Conservation (phyloP, 768 basidiomycete genomes). For the Gloeostereum incarnatum region DNA sequence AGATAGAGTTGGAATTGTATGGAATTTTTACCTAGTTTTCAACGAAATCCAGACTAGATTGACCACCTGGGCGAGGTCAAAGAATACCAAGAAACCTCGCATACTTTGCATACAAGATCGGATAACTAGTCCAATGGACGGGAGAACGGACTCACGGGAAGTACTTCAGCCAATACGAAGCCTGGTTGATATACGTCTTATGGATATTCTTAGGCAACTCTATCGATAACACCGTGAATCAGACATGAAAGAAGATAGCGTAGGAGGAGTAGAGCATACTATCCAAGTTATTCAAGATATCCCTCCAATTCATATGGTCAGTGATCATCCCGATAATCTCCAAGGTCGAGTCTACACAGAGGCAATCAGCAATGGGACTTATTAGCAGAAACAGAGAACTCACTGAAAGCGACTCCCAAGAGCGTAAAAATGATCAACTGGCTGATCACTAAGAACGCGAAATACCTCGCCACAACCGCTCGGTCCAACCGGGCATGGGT, state of each 20-base stretch:
- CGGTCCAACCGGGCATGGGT: conserved; percentile 81
- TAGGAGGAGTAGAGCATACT: conserved; percentile 21
- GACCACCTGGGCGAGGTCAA: conserved; percentile 92
- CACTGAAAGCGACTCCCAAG: conserved; percentile 83
- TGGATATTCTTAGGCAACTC: conserved; percentile 73
- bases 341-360: conserved; percentile 26
- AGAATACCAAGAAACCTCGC: conserved; percentile 89
- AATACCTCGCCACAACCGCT: conserved; percentile 88
- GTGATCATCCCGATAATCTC: conserved; percentile 33
- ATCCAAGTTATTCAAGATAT: conserved; percentile 36
- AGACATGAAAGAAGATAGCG: neutral
- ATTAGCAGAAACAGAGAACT: conserved; percentile 15
- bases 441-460: conserved; percentile 86
- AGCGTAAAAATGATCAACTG: conserved; percentile 92
- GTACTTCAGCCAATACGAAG: conserved; percentile 89
- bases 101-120: conserved; percentile 34
- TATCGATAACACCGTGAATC: conserved; percentile 20
- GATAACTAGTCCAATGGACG: neutral
- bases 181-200: conserved; percentile 82
- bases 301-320: conserved; percentile 33
- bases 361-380: neutral
- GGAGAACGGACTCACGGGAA: conserved; percentile 59
- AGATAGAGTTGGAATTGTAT: too few species aligned
- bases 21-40: conserved; percentile 72
- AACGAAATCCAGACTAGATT: conserved; percentile 80